Evolutionary conservation across 805 yeast genomes (phyloP).

Genomic region (Kodamaea hsintzibuensis): DNA sequence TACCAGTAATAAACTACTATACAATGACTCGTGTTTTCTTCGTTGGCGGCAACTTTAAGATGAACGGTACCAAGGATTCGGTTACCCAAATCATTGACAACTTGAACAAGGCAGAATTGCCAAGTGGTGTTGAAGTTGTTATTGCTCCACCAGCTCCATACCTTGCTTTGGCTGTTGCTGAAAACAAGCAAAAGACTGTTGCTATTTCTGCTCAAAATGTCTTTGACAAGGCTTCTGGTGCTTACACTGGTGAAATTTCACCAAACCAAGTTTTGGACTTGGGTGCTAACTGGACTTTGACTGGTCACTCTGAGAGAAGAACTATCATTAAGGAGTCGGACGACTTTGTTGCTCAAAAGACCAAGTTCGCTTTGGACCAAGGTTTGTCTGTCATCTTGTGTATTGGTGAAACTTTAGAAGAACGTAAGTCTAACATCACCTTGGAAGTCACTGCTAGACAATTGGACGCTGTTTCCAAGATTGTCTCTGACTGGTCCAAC

Average conservation of each 20-base stretch:
- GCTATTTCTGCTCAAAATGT: constrained; percentile 90
- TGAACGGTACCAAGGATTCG: constrained; percentile 92
- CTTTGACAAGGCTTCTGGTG: constrained; percentile 87
- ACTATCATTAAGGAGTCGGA: constrained; percentile 87
- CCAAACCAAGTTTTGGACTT: constrained; percentile 86
- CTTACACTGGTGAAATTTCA: constrained; percentile 96
- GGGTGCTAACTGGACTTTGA: constrained; percentile 91
- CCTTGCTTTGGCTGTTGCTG: constrained; percentile 70
- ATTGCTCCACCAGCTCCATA: constrained; percentile 96
- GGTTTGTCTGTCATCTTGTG: constrained; percentile 93
- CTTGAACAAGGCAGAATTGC: constrained; percentile 77
- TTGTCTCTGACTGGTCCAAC: constrained; percentile 84
- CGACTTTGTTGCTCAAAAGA: constrained; percentile 89
- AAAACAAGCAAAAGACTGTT: constrained; percentile 70
- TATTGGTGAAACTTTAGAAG: constrained; percentile 96
- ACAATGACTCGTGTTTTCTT: constrained; percentile 85
- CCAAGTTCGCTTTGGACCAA: constrained; percentile 86
- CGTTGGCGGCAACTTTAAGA: constrained; percentile 99
- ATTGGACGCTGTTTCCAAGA: constrained; percentile 81
- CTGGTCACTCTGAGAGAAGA: constrained; percentile 99
- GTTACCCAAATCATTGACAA: constrained; percentile 80
- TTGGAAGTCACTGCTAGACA: constrained; percentile 86
- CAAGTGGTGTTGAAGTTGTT: constrained; percentile 85
- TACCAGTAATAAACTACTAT: neutral
- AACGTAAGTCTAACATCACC: constrained; percentile 87